Percentiles rank a stretch among this genome's conserved stretches.
Evolutionary conservation across 2,329 filamentous ascomycete species (phyloP).

Genomic region (Botrytis deweyae): DNA sequence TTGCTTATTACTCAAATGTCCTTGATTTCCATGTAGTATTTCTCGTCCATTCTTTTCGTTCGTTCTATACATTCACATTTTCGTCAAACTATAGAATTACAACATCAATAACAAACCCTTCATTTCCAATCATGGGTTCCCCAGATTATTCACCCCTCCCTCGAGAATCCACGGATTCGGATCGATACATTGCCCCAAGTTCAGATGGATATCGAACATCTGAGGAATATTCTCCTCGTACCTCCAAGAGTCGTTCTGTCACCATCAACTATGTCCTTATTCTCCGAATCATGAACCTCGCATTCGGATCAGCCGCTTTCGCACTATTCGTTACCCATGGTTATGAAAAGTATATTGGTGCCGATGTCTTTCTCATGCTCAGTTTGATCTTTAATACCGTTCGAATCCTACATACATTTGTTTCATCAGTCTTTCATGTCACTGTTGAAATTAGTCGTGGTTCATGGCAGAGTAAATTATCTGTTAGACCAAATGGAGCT

Average conservation of each 20-base stretch:
- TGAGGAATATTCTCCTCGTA: not conserved
- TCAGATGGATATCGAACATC: not conserved
- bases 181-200: not conserved
- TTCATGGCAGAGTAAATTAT: not conserved
- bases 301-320: conserved; percentile 1
- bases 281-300: not conserved
- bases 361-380: not conserved
- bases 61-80: not conserved
- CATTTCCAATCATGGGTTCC: conserved; percentile 4
- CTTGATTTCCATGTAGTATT: not conserved
- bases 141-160: not conserved
- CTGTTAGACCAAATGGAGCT: not conserved
- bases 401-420: not conserved
- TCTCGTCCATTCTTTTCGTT: not conserved
- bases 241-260: not conserved
- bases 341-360: not conserved
- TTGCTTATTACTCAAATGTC: not conserved
- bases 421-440: not conserved
- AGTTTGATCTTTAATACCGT: not conserved
- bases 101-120: not conserved
- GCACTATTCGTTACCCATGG: not conserved
- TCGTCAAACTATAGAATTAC: not conserved
- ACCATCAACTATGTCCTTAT: conserved; percentile 7
- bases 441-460: conserved; percentile 2
- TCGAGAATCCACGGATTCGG: conserved; percentile 9